phyloP scores from a whole-genome alignment of 2,329 filamentous ascomycete genomes.

The Leptographium lundbergii region DNA sequence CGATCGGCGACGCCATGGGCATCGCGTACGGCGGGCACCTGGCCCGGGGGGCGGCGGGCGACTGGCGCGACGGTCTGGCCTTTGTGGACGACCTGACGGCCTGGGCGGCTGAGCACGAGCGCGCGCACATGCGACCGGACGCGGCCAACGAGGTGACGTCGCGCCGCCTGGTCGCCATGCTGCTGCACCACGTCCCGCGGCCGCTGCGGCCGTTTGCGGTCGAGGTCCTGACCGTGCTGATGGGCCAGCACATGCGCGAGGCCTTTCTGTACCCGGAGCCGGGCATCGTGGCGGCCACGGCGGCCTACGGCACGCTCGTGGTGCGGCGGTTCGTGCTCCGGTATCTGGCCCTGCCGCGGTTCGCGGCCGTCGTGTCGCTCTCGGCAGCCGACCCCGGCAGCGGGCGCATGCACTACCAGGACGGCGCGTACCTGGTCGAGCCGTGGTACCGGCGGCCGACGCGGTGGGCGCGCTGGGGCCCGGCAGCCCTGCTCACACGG shows the following conservation, averaged over 20 bases:
- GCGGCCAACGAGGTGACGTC: slow-evolving; percentile 38
- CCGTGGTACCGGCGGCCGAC: slow-evolving; percentile 53
- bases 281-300: slow-evolving; percentile 19
- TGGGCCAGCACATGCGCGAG: slow-evolving; percentile 50
- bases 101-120: slow-evolving; percentile 47
- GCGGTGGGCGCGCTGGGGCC: slow-evolving; percentile 50
- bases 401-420: slow-evolving; percentile 33
- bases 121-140: slow-evolving; percentile 41
- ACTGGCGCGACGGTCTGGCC: slow-evolving; percentile 37
- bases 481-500: slow-evolving; percentile 34
- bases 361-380: slow-evolving; percentile 25
- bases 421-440: slow-evolving; percentile 39
- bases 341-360: slow-evolving; percentile 47
- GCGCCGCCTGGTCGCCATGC: slow-evolving; percentile 44
- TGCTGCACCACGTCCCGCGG: slow-evolving; percentile 42
- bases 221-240: slow-evolving; percentile 42
- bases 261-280: slow-evolving; percentile 45
- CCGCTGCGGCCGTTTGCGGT: slow-evolving; percentile 31
- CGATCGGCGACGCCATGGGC: slow-evolving; percentile 55
- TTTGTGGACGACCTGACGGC: slow-evolving; percentile 34
- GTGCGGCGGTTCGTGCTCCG: slow-evolving; percentile 43
- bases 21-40: slow-evolving; percentile 38
- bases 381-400: slow-evolving; percentile 36
- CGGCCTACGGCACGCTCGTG: slow-evolving; percentile 35
- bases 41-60: slow-evolving; percentile 16